Evolutionary conservation across 257 asterid genomes (phyloP).

Genomic region (Lycium ferocissimum): DNA sequence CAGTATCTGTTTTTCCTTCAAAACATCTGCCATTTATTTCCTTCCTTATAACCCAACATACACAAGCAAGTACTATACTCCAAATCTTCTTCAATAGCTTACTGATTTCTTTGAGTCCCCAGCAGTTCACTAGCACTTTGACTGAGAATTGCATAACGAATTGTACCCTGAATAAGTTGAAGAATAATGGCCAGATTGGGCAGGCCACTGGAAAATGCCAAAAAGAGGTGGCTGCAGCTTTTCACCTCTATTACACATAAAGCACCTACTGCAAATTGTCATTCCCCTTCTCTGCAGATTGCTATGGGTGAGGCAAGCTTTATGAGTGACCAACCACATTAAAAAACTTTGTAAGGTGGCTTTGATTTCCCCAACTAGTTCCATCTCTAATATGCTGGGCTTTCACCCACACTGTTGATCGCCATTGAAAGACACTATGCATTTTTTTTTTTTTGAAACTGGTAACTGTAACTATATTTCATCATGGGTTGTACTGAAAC

Average conservation of each 20-base stretch:
- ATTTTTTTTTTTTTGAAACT: background rate
- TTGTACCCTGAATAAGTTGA: too few relatives aligned
- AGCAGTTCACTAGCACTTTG: too few relatives aligned
- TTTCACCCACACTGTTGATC: background rate
- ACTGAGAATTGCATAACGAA: too few relatives aligned
- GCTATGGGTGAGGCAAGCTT: background rate
- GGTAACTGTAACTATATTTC: too few relatives aligned
- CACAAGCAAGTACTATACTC: too few relatives aligned
- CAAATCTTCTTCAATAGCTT: too few relatives aligned
- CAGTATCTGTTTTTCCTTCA: too few relatives aligned
- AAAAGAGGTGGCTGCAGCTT: background rate
- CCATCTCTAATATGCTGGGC: conserved; percentile 1
- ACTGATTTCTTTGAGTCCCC: too few relatives aligned
- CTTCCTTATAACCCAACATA: too few relatives aligned
- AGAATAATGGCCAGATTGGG: too few relatives aligned
- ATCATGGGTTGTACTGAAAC: too few relatives aligned
- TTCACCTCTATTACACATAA: background rate
- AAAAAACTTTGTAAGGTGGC: background rate
- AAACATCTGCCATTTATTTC: too few relatives aligned
- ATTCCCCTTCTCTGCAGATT: background rate
- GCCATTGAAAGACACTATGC: background rate
- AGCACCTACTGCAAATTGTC: background rate
- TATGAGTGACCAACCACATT: background rate
- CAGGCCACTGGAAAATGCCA: background rate
- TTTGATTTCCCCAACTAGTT: background rate